These are phyloP conservation scores for Sequoiadendron giganteum DNA, from an alignment of 75 land plant genomes.

Conservation along the genomic window DNA sequence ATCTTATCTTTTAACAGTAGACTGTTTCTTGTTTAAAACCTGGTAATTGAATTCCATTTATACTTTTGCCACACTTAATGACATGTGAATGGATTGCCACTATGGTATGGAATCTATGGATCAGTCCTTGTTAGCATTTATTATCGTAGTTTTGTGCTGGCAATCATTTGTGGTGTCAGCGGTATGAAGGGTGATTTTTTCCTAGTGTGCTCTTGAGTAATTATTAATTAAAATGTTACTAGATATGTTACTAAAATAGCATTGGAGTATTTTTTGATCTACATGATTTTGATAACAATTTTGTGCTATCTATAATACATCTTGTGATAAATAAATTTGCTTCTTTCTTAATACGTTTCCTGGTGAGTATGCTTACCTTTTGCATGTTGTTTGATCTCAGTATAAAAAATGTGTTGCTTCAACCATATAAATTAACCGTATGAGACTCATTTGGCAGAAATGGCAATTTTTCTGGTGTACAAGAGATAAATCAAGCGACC, in stretches of 20 bases:
- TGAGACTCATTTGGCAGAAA: not conserved
- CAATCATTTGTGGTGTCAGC: not conserved
- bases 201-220: not conserved
- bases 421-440: not conserved
- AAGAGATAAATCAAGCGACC: not conserved
- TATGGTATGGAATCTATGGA: not conserved
- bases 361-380: not conserved
- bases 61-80: too few species aligned
- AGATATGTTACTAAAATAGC: not conserved
- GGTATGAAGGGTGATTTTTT: not conserved
- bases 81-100: too few species aligned
- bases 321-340: not conserved
- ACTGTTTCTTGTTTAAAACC: too few species aligned
- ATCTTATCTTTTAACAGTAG: too few species aligned
- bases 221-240: not conserved
- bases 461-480: slow-evolving; percentile 5
- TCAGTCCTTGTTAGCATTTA: not conserved
- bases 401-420: not conserved
- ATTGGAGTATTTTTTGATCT: not conserved
- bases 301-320: not conserved
- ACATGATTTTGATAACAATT: not conserved
- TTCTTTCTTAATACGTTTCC: not conserved
- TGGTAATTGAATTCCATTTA: too few species aligned
- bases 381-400: not conserved
- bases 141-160: not conserved